A percentile compares a stretch with the other conserved stretches of the same genome.
Conservation (phyloP, 371 early-diverging fungal species). For the Chytridium lagenaria region DNA sequence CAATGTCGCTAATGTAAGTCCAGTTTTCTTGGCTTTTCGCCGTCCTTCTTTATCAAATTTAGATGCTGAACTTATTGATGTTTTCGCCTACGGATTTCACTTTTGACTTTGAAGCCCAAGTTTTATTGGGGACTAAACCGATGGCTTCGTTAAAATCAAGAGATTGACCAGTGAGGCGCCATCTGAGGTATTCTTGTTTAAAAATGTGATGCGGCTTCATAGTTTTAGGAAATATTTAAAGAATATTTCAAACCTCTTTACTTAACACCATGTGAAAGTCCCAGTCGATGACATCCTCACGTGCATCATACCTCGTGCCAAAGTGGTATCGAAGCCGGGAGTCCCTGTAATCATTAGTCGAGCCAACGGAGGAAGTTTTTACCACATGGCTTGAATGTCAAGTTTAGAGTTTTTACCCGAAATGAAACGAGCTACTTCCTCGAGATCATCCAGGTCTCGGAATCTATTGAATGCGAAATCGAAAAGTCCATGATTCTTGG, state of each 20-base stretch:
- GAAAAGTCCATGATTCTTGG: slow-evolving; percentile 30
- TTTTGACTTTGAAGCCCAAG: slow-evolving; percentile 50
- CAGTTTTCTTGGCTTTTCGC: slow-evolving; percentile 48
- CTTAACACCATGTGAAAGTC: slow-evolving; percentile 61
- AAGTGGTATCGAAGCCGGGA: slow-evolving; percentile 42
- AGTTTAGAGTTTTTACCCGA: slow-evolving; percentile 33
- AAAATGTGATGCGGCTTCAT: slow-evolving; percentile 17
- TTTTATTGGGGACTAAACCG: slow-evolving; percentile 46
- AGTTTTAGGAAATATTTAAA: no score
- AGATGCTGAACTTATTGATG: background rate
- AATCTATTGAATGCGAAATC: slow-evolving; percentile 48
- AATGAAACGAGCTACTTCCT: slow-evolving; percentile 58
- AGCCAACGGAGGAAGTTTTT: background rate
- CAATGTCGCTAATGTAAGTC: slow-evolving; percentile 59
- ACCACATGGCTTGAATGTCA: slow-evolving; percentile 49
- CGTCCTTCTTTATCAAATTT: slow-evolving; percentile 31
- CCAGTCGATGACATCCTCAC: slow-evolving; percentile 62
- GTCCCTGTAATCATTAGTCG: slow-evolving; percentile 29
- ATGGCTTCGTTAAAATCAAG: slow-evolving; percentile 49
- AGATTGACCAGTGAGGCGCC: slow-evolving; percentile 49
- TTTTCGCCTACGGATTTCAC: slow-evolving; percentile 42
- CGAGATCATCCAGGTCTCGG: slow-evolving; percentile 60
- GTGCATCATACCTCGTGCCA: slow-evolving; percentile 50
- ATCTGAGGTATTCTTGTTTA: slow-evolving; percentile 49
- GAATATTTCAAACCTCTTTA: no score